Evolutionary conservation across 805 yeast species (phyloP), one percentile per base, ranked within the genome.

Genomic region (Saccharomycopsis olivae): DNA sequence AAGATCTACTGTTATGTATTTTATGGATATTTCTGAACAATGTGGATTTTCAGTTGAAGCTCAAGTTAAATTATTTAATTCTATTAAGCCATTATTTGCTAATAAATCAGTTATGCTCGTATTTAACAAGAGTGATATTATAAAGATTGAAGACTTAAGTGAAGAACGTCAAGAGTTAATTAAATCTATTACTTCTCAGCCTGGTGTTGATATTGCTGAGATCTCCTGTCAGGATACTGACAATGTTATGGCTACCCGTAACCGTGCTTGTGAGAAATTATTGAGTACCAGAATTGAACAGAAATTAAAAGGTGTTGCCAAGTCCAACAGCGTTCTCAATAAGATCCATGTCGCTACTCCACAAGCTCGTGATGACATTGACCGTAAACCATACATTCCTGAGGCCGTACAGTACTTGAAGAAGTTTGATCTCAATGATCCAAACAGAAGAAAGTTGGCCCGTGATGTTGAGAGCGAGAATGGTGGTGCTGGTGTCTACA

Each of bases 401-500:
- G 95, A 82, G 28, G 78, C 74, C 24, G 82, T 72, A 47, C 68
- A 69, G 53, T 51, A 48, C 13, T 52, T 75, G 53, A 69, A 65
- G 56, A 82, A 79, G 61, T 87, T 81, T 57, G 92, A 85, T 61
- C 59, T 69, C 17, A 70, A 71, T 50, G 96, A 86, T 62, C 92
- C 95, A 49, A 71, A 81, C 55, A 77, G 95, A 60, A 74, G 87
- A 57, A 69, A 55, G 50, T 71, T 92, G 54, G 87, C 94, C 29
- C 74, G 85, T 55, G 97, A 92, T 57, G 68, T 87, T 47, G 98
- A 92, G 66, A 80, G 72, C 36, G 96, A 82, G 59, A 85, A 92
- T 54, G 98, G 98, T 58, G 98, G 98, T 58, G 96, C 98, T 33
- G 98, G 98, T 70, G 98, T 92, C 27, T 92, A 66, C 70, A 92